Evolutionary conservation across 2,329 filamentous ascomycete species (phyloP).

Genomic region (Laburnicola sp.): DNA sequence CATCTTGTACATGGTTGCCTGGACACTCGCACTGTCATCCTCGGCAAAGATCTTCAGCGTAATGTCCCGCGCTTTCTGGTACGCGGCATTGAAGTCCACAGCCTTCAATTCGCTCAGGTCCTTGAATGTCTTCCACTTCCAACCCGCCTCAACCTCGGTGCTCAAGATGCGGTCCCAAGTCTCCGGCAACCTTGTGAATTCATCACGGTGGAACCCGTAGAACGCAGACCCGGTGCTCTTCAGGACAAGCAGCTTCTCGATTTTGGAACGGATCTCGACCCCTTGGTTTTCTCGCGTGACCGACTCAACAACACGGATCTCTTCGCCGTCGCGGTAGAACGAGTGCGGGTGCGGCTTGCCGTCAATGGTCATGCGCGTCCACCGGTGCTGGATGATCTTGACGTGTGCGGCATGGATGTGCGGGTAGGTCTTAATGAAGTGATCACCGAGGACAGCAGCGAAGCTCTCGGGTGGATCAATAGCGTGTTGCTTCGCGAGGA

Average conservation of each 20-base stretch:
- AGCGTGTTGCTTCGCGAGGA: constrained; percentile 90
- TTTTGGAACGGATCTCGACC: constrained; percentile 74
- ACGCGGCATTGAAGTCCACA: constrained; percentile 76
- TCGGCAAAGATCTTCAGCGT: constrained; percentile 90
- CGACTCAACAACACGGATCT: constrained; percentile 82
- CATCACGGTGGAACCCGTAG: constrained; percentile 89
- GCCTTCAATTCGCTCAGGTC: constrained; percentile 68
- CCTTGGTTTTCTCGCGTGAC: constrained; percentile 67
- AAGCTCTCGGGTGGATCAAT: constrained; percentile 93
- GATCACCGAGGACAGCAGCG: constrained; percentile 78
- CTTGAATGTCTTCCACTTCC: constrained; percentile 79
- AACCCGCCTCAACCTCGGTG: constrained; percentile 84
- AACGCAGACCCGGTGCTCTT: constrained; percentile 98
- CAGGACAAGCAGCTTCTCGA: constrained; percentile 81
- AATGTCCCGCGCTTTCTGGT: constrained; percentile 74
- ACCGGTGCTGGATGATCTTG: constrained; percentile 81
- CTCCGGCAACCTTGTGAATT: constrained; percentile 88
- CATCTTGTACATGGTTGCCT: constrained; percentile 99
- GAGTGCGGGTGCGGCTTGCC: constrained; percentile 93
- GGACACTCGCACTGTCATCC: constrained; percentile 89
- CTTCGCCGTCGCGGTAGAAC: constrained; percentile 86
- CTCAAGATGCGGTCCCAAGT: constrained; percentile 94
- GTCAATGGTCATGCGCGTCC: constrained; percentile 85
- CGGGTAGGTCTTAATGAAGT: constrained; percentile 84
- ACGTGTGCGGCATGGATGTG: constrained; percentile 88